Evolutionary conservation across 192 early-diverging fungal species (phyloP).

Genomic region (Glomus cerebriforme): DNA sequence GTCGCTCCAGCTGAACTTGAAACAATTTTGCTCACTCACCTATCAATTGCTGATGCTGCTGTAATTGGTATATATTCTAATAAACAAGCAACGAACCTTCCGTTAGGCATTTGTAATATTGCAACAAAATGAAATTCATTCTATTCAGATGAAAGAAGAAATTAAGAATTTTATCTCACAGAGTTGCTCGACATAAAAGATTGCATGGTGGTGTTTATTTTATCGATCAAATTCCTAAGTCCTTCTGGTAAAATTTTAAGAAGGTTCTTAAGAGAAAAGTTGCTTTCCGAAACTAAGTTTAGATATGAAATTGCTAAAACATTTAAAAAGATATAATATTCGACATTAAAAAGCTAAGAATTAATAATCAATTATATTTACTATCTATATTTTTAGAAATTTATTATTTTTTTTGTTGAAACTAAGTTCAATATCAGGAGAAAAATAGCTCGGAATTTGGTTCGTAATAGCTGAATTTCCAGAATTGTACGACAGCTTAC

Average conservation of each 20-base stretch:
- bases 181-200: conserved; percentile 74
- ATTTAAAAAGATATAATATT: too few relatives aligned
- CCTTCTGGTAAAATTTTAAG: conserved; percentile 86
- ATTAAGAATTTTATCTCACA: conserved; percentile 59
- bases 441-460: too few relatives aligned
- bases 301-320: too few relatives aligned
- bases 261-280: conserved; percentile 61
- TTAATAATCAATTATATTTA: too few relatives aligned
- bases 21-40: conserved; percentile 68
- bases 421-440: too few relatives aligned
- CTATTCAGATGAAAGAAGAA: conserved; percentile 44
- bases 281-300: too few relatives aligned
- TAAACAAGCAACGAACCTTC: conserved; percentile 71
- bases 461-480: too few relatives aligned
- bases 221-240: conserved; percentile 71
- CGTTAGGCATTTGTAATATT: conserved; percentile 77
- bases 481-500: too few relatives aligned
- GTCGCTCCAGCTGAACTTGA: conserved; percentile 93
- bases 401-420: too few relatives aligned
- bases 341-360: too few relatives aligned
- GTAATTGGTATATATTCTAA: conserved; percentile 68
- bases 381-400: too few relatives aligned
- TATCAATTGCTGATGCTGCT: conserved; percentile 65
- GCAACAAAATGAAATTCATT: conserved; percentile 40
- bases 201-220: conserved; percentile 79